A percentile compares a stretch with the other conserved stretches of the same genome.
phyloP scores from a whole-genome alignment of 257 asterid species.

The Orobanche coerulescens region DNA sequence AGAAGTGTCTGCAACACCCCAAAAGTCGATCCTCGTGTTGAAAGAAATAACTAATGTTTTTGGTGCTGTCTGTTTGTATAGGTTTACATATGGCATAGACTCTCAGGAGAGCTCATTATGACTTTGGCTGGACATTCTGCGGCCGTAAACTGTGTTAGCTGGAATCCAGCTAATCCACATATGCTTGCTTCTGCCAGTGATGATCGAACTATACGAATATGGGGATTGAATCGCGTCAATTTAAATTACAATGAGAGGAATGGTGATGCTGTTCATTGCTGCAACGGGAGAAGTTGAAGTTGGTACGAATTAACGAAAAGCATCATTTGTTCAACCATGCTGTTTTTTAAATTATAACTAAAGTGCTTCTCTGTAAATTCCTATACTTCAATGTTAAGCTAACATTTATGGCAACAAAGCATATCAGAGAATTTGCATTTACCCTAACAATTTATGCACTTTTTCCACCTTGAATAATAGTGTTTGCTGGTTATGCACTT shows the following conservation, averaged over 20 bases:
- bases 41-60: background rate
- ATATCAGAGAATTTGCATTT: conserved; percentile 32
- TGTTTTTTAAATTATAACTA: conserved; percentile 14
- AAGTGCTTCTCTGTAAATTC: conserved; percentile 39
- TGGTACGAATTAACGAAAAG: conserved; percentile 4
- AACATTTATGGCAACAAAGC: conserved; percentile 28
- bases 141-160: conserved; percentile 64
- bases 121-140: conserved; percentile 62
- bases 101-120: conserved; percentile 43
- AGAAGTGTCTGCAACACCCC: too few relatives aligned
- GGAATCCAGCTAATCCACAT: conserved; percentile 66
- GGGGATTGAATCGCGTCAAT: conserved; percentile 56
- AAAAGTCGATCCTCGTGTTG: background rate
- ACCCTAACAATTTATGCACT: conserved; percentile 23
- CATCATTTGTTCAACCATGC: conserved; percentile 1
- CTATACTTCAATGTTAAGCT: conserved; percentile 33
- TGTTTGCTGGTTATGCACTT: background rate
- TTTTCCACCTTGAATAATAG: background rate
- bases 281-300: conserved; percentile 29
- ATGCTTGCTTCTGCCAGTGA: conserved; percentile 80
- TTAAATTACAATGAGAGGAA: conserved; percentile 38
- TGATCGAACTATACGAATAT: conserved; percentile 63
- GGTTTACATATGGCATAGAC: conserved; percentile 70
- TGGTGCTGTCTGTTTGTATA: conserved; percentile 15
- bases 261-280: background rate